A percentile compares a stretch with the other conserved stretches of the same genome.
These are phyloP conservation scores for Chlorella sp. DNA, from an alignment of 139 green algal species.

Conservation along the genomic window DNA sequence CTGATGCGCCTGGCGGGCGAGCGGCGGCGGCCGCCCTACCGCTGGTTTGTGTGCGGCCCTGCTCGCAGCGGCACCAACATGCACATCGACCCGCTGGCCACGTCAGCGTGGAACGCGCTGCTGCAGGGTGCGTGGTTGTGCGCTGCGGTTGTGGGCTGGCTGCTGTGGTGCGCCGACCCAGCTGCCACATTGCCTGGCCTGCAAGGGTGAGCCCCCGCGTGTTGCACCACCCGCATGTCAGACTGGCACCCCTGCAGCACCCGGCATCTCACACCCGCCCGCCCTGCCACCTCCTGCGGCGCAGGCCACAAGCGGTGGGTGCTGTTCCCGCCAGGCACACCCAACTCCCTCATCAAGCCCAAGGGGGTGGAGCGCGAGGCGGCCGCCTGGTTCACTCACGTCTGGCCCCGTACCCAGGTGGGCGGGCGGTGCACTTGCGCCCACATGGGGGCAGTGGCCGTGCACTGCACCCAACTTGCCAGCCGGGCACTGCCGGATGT, in stretches of 20 bases:
- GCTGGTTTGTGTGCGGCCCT: conserved; percentile 85
- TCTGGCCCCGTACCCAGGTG: conserved; percentile 70
- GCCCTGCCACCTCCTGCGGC: not conserved
- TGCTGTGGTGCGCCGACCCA: too few species aligned
- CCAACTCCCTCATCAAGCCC: conserved; percentile 59
- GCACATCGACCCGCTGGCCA: conserved; percentile 90
- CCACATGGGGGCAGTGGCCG: too few species aligned
- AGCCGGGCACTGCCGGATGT: too few species aligned
- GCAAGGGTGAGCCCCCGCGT: too few species aligned
- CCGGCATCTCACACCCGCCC: not conserved
- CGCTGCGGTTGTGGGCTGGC: too few species aligned
- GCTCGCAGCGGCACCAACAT: conserved; percentile 72
- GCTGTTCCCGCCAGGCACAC: conserved; percentile 75
- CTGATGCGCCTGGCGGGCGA: conserved; percentile 83
- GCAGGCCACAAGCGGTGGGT: conserved; percentile 84
- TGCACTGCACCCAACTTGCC: too few species aligned
- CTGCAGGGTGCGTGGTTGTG: conserved; percentile 43
- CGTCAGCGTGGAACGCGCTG: conserved; percentile 88
- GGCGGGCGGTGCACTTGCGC: too few species aligned
- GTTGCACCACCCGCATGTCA: too few species aligned
- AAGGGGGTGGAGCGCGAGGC: conserved; percentile 83
- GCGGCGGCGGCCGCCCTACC: conserved; percentile 81
- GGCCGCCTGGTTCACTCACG: conserved; percentile 76
- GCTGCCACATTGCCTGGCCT: too few species aligned
- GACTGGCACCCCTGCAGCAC: too few species aligned